phyloP scores from a whole-genome alignment of 1,284 basidiomycete genomes.

The Vanrija pseudolonga region DNA sequence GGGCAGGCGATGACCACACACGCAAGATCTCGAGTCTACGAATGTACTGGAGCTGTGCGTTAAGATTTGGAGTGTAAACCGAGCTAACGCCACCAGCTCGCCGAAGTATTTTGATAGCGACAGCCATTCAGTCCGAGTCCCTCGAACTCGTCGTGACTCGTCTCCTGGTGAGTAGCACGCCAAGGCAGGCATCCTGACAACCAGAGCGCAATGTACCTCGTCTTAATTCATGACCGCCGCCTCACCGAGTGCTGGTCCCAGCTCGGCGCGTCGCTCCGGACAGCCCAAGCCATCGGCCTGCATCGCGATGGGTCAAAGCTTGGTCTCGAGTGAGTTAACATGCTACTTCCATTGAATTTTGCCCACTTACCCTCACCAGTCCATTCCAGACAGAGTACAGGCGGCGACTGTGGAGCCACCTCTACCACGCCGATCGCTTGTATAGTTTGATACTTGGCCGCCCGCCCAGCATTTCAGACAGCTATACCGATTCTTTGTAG shows the following conservation, averaged over 20 bases:
- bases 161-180: conserved; percentile 61
- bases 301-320: conserved; percentile 86
- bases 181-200: conserved; percentile 7
- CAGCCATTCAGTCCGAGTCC: conserved; percentile 84
- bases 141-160: conserved; percentile 84
- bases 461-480: conserved; percentile 62
- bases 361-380: conserved; percentile 42
- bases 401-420: conserved; percentile 85
- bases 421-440: conserved; percentile 82
- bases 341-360: background rate
- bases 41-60: conserved; percentile 91
- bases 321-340: conserved; percentile 55
- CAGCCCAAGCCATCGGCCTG: conserved; percentile 87
- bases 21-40: conserved; percentile 73
- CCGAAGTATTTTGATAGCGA: conserved; percentile 77
- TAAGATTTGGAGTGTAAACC: background rate
- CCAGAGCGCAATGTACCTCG: conserved; percentile 84
- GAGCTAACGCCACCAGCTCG: conserved; percentile 58
- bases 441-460: conserved; percentile 80
- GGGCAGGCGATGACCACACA: conserved; percentile 70
- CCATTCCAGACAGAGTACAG: conserved; percentile 81
- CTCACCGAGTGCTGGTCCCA: conserved; percentile 85
- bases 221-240: conserved; percentile 57
- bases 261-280: conserved; percentile 84
- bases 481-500: conserved; percentile 47